Evolutionary conservation across 768 basidiomycete species (phyloP), one percentile per base, ranked within the genome.

Genomic region (Tylopilus sp.): DNA sequence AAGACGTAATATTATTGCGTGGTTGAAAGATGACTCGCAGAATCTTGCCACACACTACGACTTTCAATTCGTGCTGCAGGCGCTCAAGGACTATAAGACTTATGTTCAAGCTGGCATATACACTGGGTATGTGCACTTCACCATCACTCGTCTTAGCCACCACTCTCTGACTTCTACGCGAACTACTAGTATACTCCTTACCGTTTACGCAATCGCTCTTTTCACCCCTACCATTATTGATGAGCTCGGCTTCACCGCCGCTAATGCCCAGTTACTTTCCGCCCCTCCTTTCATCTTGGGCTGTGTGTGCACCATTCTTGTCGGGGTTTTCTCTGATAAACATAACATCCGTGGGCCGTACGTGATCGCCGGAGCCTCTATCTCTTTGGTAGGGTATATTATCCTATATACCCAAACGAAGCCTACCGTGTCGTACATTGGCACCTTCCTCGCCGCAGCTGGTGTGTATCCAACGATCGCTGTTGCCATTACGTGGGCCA

Each of bases 401-500:
- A 4, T 52, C 35, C 25, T 52, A n/a, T 52, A 52, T 5, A 48
- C 33, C 21, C 46, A 42, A 20, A n/a, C 10, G 21, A 38, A 15
- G 3, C 8, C 46, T 23, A 23, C 21, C 23, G 40, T 46, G 35
- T 69, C 68, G 4, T 83, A 83, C 53, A 62, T 66, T 10, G 82
- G 78, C 3, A 65, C 77, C 7, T 48, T 82, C 25, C 64, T 83
- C 36, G 75, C 79, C 31, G 77, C 78, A 6, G 63, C 71, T 10
- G 82, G 82, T 18, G 75, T 80, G 6, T 82, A 65, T 54, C 79
- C 83, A 1, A 75, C 73, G 4, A 70, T 82, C 47, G 72, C 69
- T 44, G 64, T 81, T 20, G 57, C 60, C 20, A 62, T 84, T 3
- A 78, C 80, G 23, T 85, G 82, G 83, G 75, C 70, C 2, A 72